Conservation (phyloP, 2,329 filamentous ascomycete species). For the Gnomoniopsis smithogilvyi region DNA sequence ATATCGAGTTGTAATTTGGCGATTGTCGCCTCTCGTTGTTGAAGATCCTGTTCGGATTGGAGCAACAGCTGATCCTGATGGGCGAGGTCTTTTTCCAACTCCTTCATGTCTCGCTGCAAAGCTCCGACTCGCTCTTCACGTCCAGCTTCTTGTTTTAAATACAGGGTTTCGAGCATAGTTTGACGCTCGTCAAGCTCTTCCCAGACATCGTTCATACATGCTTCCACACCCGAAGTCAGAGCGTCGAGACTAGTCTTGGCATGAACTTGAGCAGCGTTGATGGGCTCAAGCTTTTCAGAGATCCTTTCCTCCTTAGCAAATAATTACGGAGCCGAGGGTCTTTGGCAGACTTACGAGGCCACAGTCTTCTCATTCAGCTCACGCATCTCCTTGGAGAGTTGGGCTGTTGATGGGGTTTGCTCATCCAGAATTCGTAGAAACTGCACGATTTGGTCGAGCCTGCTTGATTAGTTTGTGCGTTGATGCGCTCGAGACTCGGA, state of each 20-base stretch:
- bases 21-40: constrained; percentile 5
- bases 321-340: neutral
- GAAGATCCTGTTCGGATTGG: neutral
- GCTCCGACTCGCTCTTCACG: neutral
- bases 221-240: neutral
- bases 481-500: neutral
- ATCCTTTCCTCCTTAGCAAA: constrained; percentile 1
- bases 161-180: constrained; percentile 18
- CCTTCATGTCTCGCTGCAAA: constrained; percentile 17
- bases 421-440: neutral
- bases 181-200: constrained; percentile 14
- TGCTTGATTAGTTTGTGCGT: neutral
- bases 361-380: constrained; percentile 6
- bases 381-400: constrained; percentile 3
- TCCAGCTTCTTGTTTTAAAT: neutral
- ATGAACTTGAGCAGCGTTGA: constrained; percentile 5
- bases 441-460: constrained; percentile 9
- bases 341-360: constrained; percentile 5
- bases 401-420: neutral
- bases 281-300: neutral
- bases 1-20: constrained; percentile 18
- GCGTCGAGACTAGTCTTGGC: constrained; percentile 1
- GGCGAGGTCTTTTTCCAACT: constrained; percentile 14
- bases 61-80: neutral
- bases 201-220: constrained; percentile 12